Evolutionary conservation across 2,329 filamentous ascomycete genomes (phyloP), one percentile per base, ranked within the genome.

Genomic region (Xylaria sp.): DNA sequence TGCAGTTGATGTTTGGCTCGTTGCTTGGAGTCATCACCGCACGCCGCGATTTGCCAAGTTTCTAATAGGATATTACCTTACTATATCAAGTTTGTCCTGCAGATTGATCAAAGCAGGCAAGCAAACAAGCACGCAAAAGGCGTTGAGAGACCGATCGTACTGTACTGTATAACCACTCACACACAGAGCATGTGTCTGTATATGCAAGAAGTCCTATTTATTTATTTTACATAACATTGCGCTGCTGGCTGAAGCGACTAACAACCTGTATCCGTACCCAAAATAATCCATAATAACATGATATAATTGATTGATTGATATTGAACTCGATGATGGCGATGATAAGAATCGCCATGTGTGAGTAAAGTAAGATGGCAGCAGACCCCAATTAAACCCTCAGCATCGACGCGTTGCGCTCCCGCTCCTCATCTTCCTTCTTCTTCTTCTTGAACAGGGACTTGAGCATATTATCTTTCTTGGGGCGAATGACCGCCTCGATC

Each of bases 381-480:
- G 8, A 15, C n/a, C n/a, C 51, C 23, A 65, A 65, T 66, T 31
- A 56, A 25, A 63, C 62, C 50, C 62, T 57, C 41, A 66, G 50
- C 44, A 48, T 10, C 9, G 65, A 61, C 2, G 70, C 67, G 50
- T 65, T 66, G 56, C 67, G 69, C 54, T 72, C 68, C 37, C 68
- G 69, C 4, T 69, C 60, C 12, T 78, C 74, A 2, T 77, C 74
- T 6, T 71, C 66, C 39, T 84, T 81, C 78, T 86, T 86, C 79
- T 86, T 88, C 79, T 82, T 85, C 81, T 86, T 87, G 76, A 90
- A 89, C 66, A 89, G 72, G 2, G 83, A 79, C 81, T 88, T 89
- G 71, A 90, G 82, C 86, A 89, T 87, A 75, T 84, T 88, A 50
- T 85, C 82, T 70, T 82, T 82, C 70, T 80, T 79, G 10, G 84